Conservation (phyloP, 306 rosid genomes). For the Hippophae gyantsensis region DNA sequence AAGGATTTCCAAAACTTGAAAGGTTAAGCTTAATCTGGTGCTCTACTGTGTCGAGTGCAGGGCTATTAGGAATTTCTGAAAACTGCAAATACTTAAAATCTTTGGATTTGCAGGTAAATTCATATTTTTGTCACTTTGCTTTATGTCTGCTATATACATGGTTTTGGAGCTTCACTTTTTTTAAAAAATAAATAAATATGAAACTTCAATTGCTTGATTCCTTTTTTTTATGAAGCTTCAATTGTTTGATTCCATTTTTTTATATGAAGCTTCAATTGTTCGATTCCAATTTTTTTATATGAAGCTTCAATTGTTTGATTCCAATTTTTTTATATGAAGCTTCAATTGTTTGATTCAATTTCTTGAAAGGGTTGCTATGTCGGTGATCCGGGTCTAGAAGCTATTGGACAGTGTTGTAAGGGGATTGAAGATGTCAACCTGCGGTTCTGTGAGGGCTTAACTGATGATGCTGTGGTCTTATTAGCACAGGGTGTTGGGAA, state of each 20-base stretch:
- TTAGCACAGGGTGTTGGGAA: constrained; percentile 59
- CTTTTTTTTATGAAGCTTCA: not conserved
- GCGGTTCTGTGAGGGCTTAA: constrained; percentile 92
- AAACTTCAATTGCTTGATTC: not conserved
- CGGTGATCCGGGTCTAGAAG: constrained; percentile 80
- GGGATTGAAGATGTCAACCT: constrained; percentile 77
- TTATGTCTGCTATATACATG: not conserved
- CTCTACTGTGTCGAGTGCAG: constrained; percentile 58
- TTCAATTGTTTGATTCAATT: constrained; percentile 18
- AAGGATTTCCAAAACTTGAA: constrained; percentile 72
- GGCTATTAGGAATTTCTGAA: constrained; percentile 47
- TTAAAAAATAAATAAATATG: not conserved
- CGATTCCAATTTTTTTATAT: not conserved
- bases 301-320: not conserved
- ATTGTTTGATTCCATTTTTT: not conserved
- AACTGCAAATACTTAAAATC: constrained; percentile 53
- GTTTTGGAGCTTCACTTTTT: not conserved
- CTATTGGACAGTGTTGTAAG: constrained; percentile 76
- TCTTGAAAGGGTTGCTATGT: constrained; percentile 76
- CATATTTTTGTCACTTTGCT: not conserved
- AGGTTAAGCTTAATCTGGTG: constrained; percentile 84
- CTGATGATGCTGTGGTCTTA: constrained; percentile 58
- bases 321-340: not conserved
- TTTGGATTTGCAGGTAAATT: constrained; percentile 77
- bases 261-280: not conserved